Evolutionary conservation across 768 basidiomycete species (phyloP).

Genomic region (Mycena crocata): DNA sequence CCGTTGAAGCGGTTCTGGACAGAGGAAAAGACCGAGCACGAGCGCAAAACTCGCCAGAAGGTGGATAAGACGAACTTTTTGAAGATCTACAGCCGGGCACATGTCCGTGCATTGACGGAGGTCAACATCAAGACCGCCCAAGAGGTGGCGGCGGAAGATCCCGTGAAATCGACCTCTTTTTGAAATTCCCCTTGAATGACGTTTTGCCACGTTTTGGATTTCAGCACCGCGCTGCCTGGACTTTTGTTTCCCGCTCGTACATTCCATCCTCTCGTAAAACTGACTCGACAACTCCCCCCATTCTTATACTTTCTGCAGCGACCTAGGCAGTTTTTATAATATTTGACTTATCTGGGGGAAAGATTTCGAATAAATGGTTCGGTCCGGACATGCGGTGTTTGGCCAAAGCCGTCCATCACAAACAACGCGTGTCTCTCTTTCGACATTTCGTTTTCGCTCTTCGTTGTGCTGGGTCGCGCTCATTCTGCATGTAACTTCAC

Average conservation of each 20-base stretch:
- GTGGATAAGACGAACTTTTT: constrained; percentile 53
- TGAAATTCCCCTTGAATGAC: no score
- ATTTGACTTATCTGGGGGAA: not conserved
- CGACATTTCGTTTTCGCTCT: not conserved
- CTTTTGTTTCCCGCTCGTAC: not conserved
- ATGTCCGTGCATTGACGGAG: constrained; percentile 43
- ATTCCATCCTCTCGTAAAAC: not conserved
- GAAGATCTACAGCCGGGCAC: constrained; percentile 46
- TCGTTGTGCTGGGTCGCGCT: not conserved
- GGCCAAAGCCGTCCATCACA: not conserved
- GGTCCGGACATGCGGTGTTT: no score
- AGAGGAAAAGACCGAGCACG: constrained; percentile 28
- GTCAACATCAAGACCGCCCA: constrained; percentile 47
- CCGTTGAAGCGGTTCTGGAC: constrained; percentile 46
- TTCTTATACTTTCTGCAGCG: not conserved
- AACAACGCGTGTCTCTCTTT: not conserved
- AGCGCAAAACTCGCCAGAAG: constrained; percentile 30
- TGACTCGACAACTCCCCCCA: not conserved
- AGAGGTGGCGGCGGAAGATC: no score
- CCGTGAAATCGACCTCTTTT: no score
- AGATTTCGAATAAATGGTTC: no score
- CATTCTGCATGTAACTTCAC: not conserved
- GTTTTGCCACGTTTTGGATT: no score
- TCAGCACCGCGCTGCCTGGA: not conserved
- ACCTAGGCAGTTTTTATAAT: not conserved